phyloP scores from a whole-genome alignment of 306 rosid species.

The Phaseolus lunatus region DNA sequence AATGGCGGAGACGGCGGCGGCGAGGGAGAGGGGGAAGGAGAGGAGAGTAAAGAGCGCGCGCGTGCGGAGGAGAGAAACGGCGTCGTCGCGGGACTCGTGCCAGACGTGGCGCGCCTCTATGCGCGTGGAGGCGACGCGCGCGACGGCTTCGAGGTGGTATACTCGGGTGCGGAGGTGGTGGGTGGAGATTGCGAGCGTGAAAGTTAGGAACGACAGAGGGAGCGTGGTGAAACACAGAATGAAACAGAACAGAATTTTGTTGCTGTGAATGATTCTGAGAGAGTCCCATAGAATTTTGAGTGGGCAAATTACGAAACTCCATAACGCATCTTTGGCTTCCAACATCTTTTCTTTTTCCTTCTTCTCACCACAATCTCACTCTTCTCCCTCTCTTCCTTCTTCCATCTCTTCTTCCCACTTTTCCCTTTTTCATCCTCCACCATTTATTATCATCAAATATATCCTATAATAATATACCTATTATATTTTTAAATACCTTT shows the following conservation, averaged over 20 bases:
- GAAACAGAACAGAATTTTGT: conserved; percentile 54
- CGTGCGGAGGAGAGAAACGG: conserved; percentile 61
- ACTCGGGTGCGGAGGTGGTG: conserved; percentile 55
- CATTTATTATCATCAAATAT: too few relatives aligned
- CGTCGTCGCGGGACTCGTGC: conserved; percentile 72
- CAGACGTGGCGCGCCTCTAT: conserved; percentile 77
- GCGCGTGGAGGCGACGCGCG: conserved; percentile 60
- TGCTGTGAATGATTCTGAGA: conserved; percentile 45
- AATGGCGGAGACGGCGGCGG: neutral
- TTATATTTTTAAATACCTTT: too few relatives aligned
- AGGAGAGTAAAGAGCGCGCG: conserved; percentile 57
- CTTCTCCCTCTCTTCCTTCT: neutral
- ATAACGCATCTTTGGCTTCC: conserved; percentile 35
- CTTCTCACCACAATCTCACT: too few relatives aligned
- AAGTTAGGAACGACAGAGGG: conserved; percentile 66
- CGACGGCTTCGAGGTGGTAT: conserved; percentile 72
- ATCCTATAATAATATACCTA: too few relatives aligned
- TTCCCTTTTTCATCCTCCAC: neutral
- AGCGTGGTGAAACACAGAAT: conserved; percentile 57
- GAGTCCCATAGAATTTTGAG: conserved; percentile 48
- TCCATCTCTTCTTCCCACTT: neutral
- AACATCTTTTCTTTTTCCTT: conserved; percentile 39
- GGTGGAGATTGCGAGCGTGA: conserved; percentile 61
- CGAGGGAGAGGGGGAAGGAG: conserved; percentile 54
- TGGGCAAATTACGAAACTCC: conserved; percentile 29